These are phyloP conservation scores for Cymbomonas tetramitiformis DNA, from an alignment of 139 green algal genomes.

Conservation along the genomic window DNA sequence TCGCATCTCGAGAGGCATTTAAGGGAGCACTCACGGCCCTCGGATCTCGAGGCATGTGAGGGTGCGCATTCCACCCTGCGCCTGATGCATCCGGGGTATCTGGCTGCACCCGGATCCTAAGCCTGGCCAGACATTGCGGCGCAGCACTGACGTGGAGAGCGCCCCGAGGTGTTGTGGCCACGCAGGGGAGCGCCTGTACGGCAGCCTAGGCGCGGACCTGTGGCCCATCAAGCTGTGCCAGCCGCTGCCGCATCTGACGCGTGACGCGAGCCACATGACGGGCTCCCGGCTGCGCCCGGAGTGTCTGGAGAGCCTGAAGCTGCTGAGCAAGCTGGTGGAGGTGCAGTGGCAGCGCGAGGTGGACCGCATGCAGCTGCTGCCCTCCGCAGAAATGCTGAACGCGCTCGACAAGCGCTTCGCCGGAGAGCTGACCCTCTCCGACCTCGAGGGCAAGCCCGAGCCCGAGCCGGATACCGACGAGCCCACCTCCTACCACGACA, in stretches of 20 bases:
- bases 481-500: too few species aligned
- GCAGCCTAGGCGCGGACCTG: neutral
- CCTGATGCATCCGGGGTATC: too few species aligned
- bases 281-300: neutral
- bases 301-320: neutral
- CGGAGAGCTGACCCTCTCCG: neutral
- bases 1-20: too few species aligned
- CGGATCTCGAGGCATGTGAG: too few species aligned
- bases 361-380: conserved; percentile 8
- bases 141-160: too few species aligned
- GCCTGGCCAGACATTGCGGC: too few species aligned
- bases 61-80: too few species aligned
- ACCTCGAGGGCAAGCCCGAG: neutral
- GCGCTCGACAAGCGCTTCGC: conserved; percentile 7
- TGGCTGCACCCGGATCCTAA: too few species aligned
- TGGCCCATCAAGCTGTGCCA: neutral
- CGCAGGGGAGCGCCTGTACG: neutral
- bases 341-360: neutral
- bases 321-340: neutral
- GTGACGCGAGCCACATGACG: neutral
- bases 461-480: neutral
- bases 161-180: too few species aligned
- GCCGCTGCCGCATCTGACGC: neutral
- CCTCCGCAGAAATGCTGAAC: conserved; percentile 2
- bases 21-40: too few species aligned